These are phyloP conservation scores for Eurotiales sp. DNA, from an alignment of 2,329 filamentous ascomycete genomes.

Conservation along the genomic window DNA sequence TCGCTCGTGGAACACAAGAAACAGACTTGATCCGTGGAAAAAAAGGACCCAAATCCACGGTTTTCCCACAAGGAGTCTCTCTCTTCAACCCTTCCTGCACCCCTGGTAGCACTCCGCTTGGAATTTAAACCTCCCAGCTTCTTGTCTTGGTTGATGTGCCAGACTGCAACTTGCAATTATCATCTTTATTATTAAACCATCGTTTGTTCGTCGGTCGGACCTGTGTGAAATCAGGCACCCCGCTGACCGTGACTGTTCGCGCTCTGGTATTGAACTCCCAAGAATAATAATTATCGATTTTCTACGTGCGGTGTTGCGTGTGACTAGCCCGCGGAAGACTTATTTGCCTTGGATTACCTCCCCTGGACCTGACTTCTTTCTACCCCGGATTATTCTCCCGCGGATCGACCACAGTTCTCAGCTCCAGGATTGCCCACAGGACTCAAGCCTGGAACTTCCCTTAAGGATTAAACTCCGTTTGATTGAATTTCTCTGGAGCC, in stretches of 20 bases:
- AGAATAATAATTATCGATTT: not conserved
- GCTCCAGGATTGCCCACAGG: constrained; percentile 8
- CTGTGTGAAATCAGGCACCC: not conserved
- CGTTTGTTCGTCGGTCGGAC: constrained; percentile 1
- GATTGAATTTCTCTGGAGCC: not conserved
- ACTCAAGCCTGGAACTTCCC: not conserved
- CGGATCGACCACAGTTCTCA: not conserved
- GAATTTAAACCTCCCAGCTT: constrained; percentile 10
- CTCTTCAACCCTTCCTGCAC: too few species aligned
- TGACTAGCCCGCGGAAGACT: constrained; percentile 6
- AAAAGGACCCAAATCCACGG: not conserved
- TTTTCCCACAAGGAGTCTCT: constrained; percentile 8
- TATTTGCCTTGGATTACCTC: not conserved
- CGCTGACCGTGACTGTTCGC: not conserved
- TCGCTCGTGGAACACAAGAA: not conserved
- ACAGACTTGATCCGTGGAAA: not conserved
- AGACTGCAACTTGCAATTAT: constrained; percentile 11
- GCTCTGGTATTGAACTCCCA: not conserved
- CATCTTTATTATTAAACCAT: not conserved
- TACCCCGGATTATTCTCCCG: constrained; percentile 1
- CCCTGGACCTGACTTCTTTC: not conserved
- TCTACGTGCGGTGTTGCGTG: not conserved
- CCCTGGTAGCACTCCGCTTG: too few species aligned
- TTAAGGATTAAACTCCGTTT: not conserved
- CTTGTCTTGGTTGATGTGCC: constrained; percentile 16